These are phyloP conservation scores for Sporothrix euskadiensis DNA, from an alignment of 2,329 filamentous ascomycete genomes.

Conservation along the genomic window DNA sequence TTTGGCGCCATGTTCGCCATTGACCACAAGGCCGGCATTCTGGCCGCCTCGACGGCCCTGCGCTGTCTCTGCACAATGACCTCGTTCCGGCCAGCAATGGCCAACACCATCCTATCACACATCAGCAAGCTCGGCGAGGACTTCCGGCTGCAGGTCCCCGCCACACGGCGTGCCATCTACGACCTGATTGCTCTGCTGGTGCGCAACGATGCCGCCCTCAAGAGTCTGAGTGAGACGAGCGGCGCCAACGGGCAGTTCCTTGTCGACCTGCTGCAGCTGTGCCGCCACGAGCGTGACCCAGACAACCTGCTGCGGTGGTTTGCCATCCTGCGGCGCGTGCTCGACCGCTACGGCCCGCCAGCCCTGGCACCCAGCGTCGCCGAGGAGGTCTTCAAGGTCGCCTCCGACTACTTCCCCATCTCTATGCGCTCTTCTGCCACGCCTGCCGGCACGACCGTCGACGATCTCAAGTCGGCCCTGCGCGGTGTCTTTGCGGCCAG, in stretches of 20 bases:
- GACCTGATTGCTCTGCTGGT: constrained; percentile 50
- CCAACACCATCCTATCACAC: constrained; percentile 51
- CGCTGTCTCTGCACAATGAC: constrained; percentile 52
- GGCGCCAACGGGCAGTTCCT: constrained; percentile 51
- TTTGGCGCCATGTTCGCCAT: constrained; percentile 61
- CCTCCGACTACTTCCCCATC: constrained; percentile 63
- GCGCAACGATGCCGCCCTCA: constrained; percentile 36
- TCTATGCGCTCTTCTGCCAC: constrained; percentile 55
- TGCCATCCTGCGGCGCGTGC: constrained; percentile 48
- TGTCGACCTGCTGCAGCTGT: constrained; percentile 52
- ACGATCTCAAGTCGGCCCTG: constrained; percentile 56
- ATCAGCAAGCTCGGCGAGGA: constrained; percentile 57
- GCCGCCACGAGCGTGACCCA: constrained; percentile 57
- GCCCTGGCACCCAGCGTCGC: constrained; percentile 47
- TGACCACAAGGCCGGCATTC: constrained; percentile 60
- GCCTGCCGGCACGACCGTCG: constrained; percentile 54
- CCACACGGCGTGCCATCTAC: constrained; percentile 56
- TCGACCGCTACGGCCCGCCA: constrained; percentile 45
- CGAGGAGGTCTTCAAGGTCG: constrained; percentile 54
- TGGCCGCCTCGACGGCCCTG: constrained; percentile 56
- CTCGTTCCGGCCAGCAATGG: constrained; percentile 52
- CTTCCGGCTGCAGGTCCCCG: constrained; percentile 54
- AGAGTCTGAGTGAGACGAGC: constrained; percentile 47
- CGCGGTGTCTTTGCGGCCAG: constrained; percentile 57
- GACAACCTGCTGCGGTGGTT: constrained; percentile 61